Conservation (phyloP, 2,329 filamentous ascomycete genomes). For the Beauveria scarabaeidicola region DNA sequence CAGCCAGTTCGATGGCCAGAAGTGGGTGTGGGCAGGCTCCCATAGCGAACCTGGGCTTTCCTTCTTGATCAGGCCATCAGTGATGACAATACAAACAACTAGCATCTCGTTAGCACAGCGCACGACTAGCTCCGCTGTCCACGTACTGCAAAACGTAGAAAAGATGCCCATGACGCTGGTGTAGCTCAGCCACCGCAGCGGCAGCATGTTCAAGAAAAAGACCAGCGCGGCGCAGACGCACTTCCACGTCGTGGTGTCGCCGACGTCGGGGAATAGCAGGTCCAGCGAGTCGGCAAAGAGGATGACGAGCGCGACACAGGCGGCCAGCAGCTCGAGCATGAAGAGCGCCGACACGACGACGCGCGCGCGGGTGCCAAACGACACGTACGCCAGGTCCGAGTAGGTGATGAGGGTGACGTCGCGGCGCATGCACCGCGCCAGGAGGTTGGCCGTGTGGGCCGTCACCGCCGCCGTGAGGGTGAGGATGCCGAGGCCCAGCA, state of each 20-base stretch:
- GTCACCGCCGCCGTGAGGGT: constrained; percentile 67
- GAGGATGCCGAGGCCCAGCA: constrained; percentile 70
- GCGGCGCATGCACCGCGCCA: constrained; percentile 82
- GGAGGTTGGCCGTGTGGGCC: constrained; percentile 73
- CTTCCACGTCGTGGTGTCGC: constrained; percentile 69
- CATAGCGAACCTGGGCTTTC: constrained; percentile 72
- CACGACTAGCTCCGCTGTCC: neutral
- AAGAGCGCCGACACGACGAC: constrained; percentile 79
- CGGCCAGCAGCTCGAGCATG: constrained; percentile 75
- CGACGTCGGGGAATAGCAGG: constrained; percentile 62
- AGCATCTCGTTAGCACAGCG: neutral
- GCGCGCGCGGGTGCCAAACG: constrained; percentile 75
- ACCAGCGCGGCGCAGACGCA: constrained; percentile 70
- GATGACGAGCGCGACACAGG: constrained; percentile 81
- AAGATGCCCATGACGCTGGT: constrained; percentile 91
- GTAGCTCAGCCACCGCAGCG: constrained; percentile 75
- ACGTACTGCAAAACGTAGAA: constrained; percentile 78
- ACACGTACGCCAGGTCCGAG: constrained; percentile 85
- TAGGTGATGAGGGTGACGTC: constrained; percentile 85
- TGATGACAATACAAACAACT: constrained; percentile 78
- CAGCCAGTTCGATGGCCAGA: constrained; percentile 80
- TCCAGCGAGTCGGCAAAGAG: constrained; percentile 89
- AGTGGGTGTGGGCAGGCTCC: constrained; percentile 68
- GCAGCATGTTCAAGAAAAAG: constrained; percentile 75
- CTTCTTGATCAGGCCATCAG: constrained; percentile 80